Conservation (phyloP, 2,329 filamentous ascomycete species). For the Akanthomyces dipterigenus region DNA sequence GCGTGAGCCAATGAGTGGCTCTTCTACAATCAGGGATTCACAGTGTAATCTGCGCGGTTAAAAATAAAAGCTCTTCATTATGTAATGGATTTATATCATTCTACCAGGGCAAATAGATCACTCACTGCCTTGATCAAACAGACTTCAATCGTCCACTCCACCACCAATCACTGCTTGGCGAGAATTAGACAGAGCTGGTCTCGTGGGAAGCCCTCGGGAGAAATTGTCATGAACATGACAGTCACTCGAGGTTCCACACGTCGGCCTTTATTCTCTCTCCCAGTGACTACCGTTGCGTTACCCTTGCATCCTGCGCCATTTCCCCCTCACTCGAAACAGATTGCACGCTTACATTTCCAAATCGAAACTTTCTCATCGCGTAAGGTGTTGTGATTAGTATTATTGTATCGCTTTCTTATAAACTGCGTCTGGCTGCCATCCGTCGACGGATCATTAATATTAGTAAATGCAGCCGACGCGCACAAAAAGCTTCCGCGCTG, state of each 20-base stretch:
- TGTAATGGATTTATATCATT: neutral
- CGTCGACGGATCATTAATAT: neutral
- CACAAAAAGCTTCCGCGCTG: neutral
- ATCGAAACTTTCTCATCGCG: neutral
- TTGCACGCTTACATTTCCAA: neutral
- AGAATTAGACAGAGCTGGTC: neutral
- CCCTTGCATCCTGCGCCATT: neutral
- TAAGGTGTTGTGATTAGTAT: constrained; percentile 5
- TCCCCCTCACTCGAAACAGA: neutral
- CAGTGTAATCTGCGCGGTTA: neutral
- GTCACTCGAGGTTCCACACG: too few relatives aligned
- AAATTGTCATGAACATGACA: neutral
- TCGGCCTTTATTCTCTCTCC: too few relatives aligned
- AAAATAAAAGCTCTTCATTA: neutral
- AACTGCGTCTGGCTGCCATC: neutral
- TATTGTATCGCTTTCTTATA: neutral
- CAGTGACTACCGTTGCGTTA: neutral
- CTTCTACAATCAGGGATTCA: neutral
- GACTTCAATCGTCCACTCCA: neutral
- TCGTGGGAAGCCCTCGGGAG: neutral
- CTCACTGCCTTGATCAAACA: neutral
- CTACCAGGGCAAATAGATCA: neutral
- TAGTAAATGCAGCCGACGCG: neutral
- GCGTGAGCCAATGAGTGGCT: neutral
- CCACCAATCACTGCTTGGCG: neutral